phyloP scores from a whole-genome alignment of 257 asterid genomes.

The Lycium ferocissimum region DNA sequence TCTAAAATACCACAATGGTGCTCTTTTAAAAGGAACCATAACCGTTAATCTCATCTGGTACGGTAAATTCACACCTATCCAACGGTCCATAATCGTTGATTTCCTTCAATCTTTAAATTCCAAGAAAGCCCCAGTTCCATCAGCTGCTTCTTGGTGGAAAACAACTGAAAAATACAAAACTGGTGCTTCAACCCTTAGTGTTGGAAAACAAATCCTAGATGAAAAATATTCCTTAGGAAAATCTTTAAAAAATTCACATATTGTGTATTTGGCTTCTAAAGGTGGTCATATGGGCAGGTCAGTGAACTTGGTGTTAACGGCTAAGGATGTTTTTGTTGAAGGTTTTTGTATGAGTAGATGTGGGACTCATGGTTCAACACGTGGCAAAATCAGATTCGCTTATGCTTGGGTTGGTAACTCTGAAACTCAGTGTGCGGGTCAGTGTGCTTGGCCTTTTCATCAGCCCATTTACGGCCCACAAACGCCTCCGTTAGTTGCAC shows the following conservation, averaged over 20 bases:
- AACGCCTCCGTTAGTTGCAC: conserved; percentile 65
- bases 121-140: conserved; percentile 38
- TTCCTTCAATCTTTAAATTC: conserved; percentile 60
- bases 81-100: conserved; percentile 65
- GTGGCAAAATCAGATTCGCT: conserved; percentile 57
- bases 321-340: conserved; percentile 67
- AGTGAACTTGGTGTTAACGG: conserved; percentile 74
- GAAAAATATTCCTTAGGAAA: conserved; percentile 65
- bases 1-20: conserved; percentile 66
- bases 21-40: conserved; percentile 58
- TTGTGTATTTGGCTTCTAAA: conserved; percentile 60
- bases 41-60: conserved; percentile 69
- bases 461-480: conserved; percentile 90
- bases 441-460: conserved; percentile 93
- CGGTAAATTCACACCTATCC: conserved; percentile 63
- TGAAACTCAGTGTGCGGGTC: conserved; percentile 70
- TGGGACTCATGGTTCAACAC: conserved; percentile 72
- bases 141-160: conserved; percentile 66
- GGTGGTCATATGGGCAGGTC: conserved; percentile 57
- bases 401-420: conserved; percentile 91
- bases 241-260: conserved; percentile 49
- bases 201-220: conserved; percentile 64
- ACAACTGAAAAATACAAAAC: conserved; percentile 51
- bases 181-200: conserved; percentile 48
- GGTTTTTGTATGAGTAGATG: conserved; percentile 78